Evolutionary conservation across 1,284 basidiomycete species (phyloP).

Genomic region (Phellinidium pouzarii): DNA sequence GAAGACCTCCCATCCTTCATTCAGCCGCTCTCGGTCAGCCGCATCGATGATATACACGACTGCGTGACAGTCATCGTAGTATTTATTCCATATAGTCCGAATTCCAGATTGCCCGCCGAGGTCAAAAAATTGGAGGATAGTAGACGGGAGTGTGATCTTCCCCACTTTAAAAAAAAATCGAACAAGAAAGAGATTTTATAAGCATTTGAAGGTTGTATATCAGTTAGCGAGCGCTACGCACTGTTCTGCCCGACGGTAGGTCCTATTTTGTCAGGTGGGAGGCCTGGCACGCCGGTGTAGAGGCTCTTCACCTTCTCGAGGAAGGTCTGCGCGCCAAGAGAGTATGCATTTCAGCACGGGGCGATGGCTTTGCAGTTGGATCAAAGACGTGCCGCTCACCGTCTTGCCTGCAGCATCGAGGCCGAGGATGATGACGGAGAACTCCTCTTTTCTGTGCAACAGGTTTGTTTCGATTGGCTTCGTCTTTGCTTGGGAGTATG

Average conservation of each 20-base stretch:
- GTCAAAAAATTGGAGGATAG: slow-evolving; percentile 92
- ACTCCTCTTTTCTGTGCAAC: slow-evolving; percentile 77
- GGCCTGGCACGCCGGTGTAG: slow-evolving; percentile 79
- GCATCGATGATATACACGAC: slow-evolving; percentile 91
- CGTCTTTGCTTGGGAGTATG: not conserved
- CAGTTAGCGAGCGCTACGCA: slow-evolving; percentile 31
- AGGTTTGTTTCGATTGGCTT: not conserved
- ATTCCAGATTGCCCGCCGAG: slow-evolving; percentile 89
- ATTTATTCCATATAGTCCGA: slow-evolving; percentile 85
- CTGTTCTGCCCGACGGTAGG: slow-evolving; percentile 96
- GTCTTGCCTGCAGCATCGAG: slow-evolving; percentile 89
- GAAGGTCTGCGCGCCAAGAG: slow-evolving; percentile 53
- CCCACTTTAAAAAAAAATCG: slow-evolving; percentile 59
- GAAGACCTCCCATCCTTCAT: slow-evolving; percentile 93
- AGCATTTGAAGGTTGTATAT: not conserved
- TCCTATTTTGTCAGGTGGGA: slow-evolving; percentile 83
- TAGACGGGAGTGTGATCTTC: slow-evolving; percentile 84
- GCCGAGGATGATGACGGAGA: slow-evolving; percentile 89
- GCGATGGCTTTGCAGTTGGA: no score
- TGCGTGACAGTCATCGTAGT: slow-evolving; percentile 92
- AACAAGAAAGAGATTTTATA: not conserved
- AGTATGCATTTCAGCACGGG: slow-evolving; percentile 11
- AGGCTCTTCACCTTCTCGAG: slow-evolving; percentile 89
- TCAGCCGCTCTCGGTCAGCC: slow-evolving; percentile 75
- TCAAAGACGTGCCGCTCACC: slow-evolving; percentile 38